Conservation (phyloP, 83 land plant genomes). For the Picea abies region DNA sequence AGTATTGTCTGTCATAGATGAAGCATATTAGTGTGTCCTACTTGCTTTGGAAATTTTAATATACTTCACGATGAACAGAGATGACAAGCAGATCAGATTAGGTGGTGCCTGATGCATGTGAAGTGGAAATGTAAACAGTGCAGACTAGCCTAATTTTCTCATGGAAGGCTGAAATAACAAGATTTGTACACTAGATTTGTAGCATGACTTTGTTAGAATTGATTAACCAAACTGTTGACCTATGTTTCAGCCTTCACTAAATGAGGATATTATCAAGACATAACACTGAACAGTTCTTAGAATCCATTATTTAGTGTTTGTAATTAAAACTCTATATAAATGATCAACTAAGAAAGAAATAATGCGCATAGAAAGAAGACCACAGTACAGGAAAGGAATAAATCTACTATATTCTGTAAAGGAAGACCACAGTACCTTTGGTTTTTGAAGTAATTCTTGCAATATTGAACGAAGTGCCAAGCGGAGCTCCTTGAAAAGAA, state of each 20-base stretch:
- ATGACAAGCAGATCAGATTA: not conserved
- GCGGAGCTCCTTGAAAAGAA: slow-evolving; percentile 89
- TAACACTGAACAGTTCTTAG: not conserved
- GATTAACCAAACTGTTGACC: not conserved
- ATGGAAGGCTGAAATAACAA: not conserved
- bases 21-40: not conserved
- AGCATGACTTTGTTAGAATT: not conserved
- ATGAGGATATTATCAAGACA: not conserved
- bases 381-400: not conserved
- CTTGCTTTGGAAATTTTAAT: not conserved
- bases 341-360: not conserved
- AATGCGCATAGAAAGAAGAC: not conserved
- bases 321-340: not conserved
- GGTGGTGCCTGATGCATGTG: no score
- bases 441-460: slow-evolving; percentile 68
- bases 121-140: not conserved
- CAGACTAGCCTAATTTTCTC: not conserved
- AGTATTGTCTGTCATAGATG: not conserved
- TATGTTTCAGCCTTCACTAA: not conserved
- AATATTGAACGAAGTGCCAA: slow-evolving; percentile 66
- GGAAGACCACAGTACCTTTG: slow-evolving; percentile 52
- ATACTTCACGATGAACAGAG: not conserved
- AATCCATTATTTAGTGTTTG: not conserved
- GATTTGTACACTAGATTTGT: not conserved
- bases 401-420: not conserved